Evolutionary conservation across 2,329 filamentous ascomycete species (phyloP), one percentile per base, ranked within the genome.

Genomic region (Rhexocercosporidium sp.): DNA sequence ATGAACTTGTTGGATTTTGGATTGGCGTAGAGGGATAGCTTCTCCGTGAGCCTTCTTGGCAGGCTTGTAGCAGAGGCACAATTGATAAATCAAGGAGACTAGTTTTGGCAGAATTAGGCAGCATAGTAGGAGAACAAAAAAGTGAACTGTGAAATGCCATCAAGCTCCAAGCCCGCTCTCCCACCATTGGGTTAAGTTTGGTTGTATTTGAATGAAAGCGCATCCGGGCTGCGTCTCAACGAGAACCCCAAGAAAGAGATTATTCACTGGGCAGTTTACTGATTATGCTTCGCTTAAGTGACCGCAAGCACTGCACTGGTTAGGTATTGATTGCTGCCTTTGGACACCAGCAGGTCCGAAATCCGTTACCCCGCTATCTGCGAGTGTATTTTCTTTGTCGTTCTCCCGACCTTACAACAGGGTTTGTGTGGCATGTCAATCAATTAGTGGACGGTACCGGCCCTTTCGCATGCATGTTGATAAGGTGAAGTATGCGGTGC

Each of bases 401-500:
- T 18, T 37, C 34, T 37, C 8, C 49, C 12, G 27, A n/a, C 4
- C 14, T 7, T 7, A 31, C 25, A 6, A 16, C 16, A 25, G 29
- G 34, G 49, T 1, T n/a, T 53, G 14, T 27, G 31, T 53, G 27
- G 11, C 14, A 18, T 18, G 18, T 5, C 12, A 31, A n/a, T 31
- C 25, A 6, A 31, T 31, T 8, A 31, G 27, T 53, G 9, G 14
- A 16, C n/a, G 25, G n/a, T 27, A 53, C 9, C n/a, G 49, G 14
- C 29, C 49, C 49, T 31, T 53, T 22, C 25, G 49, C 49, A n/a
- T 53, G 14, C 62, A 11, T 66, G 74, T 62, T 27, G 31, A n/a
- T 14, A 31, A 53, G 25, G 49, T 16, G 16, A 37, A 37, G 9
- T 37, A 37, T 37, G 34, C 34, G 8, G 34, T 37, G n/a, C n/a